Percentiles rank a stretch among this genome's conserved stretches.
These are phyloP conservation scores for Trametes elegans DNA, from an alignment of 768 basidiomycete species.

Conservation along the genomic window DNA sequence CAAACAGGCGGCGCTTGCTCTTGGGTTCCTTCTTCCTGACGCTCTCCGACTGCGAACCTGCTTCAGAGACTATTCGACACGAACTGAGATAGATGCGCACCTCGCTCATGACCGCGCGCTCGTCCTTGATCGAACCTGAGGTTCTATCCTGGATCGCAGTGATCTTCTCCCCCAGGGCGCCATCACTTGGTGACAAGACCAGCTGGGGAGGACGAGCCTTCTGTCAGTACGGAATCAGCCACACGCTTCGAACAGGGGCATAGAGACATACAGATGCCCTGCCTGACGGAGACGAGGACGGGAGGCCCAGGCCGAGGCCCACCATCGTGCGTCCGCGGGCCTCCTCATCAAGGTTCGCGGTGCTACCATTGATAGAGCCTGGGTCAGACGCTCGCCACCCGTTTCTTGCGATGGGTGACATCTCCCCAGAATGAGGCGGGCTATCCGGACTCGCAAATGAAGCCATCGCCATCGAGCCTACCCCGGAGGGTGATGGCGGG, in stretches of 20 bases:
- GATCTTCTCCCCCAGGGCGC: conserved; percentile 47
- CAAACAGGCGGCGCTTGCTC: conserved; percentile 56
- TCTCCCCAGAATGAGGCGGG: conserved; percentile 26
- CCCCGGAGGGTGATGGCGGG: conserved; percentile 14
- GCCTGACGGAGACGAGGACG: conserved; percentile 11
- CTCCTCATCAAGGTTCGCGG: conserved; percentile 7
- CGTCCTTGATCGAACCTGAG: conserved; percentile 43
- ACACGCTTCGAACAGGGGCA: conserved; percentile 4
- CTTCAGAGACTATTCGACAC: background rate
- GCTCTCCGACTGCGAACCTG: conserved; percentile 37
- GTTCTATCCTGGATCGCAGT: conserved; percentile 29
- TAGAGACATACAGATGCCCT: conserved; percentile 15
- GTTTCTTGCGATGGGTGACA: conserved; percentile 5
- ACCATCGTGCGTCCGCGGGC: conserved; percentile 16
- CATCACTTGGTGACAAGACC: conserved; percentile 60
- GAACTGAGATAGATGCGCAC: conserved; percentile 38
- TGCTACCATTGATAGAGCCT: conserved; percentile 12
- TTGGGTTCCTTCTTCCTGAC: conserved; percentile 33
- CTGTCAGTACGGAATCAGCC: conserved; percentile 21
- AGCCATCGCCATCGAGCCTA: conserved; percentile 17
- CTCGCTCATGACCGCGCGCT: conserved; percentile 64
- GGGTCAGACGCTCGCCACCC: conserved; percentile 26
- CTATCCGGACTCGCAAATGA: conserved; percentile 34
- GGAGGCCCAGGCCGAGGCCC: conserved; percentile 33
- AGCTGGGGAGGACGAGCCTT: conserved; percentile 53